Conservation (phyloP, 2,329 filamentous ascomycete species). For the Sordariomycetes sp. region DNA sequence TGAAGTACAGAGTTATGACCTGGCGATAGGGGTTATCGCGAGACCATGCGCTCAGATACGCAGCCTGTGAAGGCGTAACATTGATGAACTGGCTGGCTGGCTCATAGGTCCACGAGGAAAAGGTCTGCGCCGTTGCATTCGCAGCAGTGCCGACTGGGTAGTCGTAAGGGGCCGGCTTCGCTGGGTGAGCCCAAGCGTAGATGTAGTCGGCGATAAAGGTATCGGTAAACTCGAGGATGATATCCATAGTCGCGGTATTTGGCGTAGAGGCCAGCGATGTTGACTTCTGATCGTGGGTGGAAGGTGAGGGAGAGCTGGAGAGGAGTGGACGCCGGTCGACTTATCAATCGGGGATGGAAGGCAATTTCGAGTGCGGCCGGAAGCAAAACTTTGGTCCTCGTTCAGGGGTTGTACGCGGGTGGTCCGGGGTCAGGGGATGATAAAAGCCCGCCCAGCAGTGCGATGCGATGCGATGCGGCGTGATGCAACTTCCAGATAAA, state of each 20-base stretch:
- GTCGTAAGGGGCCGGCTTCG: constrained; percentile 42
- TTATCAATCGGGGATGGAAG: no score
- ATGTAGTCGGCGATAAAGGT: constrained; percentile 71
- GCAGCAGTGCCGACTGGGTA: constrained; percentile 35
- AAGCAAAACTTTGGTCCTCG: no score
- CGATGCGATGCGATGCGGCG: no score
- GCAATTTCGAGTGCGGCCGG: no score
- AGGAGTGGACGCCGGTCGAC: no score
- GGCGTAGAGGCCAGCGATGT: constrained; percentile 2
- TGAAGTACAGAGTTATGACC: constrained; percentile 64
- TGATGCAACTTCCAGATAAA: no score
- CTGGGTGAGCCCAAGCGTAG: constrained; percentile 65
- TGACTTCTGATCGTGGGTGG: not conserved
- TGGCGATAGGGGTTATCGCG: constrained; percentile 75
- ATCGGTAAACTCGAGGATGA: constrained; percentile 80
- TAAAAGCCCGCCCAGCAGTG: no score
- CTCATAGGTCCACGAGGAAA: constrained; percentile 59
- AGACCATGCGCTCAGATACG: constrained; percentile 69
- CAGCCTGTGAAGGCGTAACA: constrained; percentile 62
- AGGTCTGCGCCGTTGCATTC: constrained; percentile 45
- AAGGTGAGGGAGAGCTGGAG: no score
- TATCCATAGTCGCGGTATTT: constrained; percentile 60
- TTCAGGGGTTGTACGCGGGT: no score
- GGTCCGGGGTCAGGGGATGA: no score
- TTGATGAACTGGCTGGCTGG: constrained; percentile 63